A percentile compares a stretch with the other conserved stretches of the same genome.
Conservation (phyloP, 2,329 filamentous ascomycete species). For the Calonectria leucothoes region DNA sequence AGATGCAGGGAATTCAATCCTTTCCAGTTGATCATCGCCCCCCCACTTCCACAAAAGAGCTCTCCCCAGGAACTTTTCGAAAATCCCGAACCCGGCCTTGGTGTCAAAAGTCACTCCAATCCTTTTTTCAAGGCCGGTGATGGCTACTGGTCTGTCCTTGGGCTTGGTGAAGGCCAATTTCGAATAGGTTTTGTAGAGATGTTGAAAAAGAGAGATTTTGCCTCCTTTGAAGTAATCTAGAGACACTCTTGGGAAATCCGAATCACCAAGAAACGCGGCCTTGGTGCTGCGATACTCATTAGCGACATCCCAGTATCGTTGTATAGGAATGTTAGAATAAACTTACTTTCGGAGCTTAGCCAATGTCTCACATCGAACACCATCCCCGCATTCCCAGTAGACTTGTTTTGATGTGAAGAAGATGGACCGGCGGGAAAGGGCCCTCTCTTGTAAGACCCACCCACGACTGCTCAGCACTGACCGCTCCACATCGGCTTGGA, state of each 20-base stretch:
- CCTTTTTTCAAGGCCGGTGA: neutral
- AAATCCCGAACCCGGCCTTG: neutral
- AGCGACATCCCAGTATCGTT: neutral
- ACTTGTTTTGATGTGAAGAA: neutral
- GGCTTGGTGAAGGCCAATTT: neutral
- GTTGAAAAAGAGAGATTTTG: neutral
- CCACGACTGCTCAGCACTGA: neutral
- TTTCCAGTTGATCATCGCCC: neutral
- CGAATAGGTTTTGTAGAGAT: neutral
- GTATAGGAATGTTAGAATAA: neutral
- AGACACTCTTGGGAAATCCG: neutral
- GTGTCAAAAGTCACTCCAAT: neutral
- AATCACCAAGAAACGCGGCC: conserved; percentile 2
- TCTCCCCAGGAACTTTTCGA: neutral
- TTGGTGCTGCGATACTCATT: neutral
- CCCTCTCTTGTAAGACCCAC: neutral
- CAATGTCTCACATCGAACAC: neutral
- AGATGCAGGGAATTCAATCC: neutral
- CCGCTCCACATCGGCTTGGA: neutral
- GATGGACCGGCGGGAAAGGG: neutral
- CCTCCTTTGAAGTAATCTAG: neutral
- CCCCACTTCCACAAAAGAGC: neutral
- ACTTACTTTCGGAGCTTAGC: neutral
- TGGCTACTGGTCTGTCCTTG: neutral
- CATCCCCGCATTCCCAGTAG: neutral